A percentile compares a stretch with the other conserved stretches of the same genome.
phyloP scores from a whole-genome alignment of 169 alveolate species.

The Eimeria brunetti region DNA sequence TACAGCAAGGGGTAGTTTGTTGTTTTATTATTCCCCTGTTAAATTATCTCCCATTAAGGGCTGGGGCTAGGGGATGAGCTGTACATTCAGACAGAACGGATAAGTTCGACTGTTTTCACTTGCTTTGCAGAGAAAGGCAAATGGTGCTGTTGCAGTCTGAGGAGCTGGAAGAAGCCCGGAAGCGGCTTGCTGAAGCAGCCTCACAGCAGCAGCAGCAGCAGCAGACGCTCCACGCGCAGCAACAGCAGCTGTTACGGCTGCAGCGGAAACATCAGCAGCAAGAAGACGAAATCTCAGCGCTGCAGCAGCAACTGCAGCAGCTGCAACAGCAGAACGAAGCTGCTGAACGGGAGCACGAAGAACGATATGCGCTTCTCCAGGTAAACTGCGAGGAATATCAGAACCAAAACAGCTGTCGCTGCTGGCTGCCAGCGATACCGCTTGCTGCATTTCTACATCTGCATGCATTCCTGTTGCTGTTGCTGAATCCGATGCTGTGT shows the following conservation, averaged over 20 bases:
- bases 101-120: not conserved
- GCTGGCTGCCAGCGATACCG: not conserved
- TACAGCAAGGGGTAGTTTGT: not conserved
- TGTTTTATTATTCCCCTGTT: not conserved
- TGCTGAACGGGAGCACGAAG: conserved; percentile 44
- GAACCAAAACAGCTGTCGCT: not conserved
- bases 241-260: conserved; percentile 35
- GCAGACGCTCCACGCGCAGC: conserved; percentile 48
- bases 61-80: not conserved
- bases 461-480: not conserved
- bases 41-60: not conserved
- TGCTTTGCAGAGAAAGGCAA: conserved; percentile 36
- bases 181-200: conserved; percentile 31
- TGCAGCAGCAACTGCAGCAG: conserved; percentile 47
- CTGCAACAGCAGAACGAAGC: conserved; percentile 34
- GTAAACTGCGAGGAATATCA: not conserved
- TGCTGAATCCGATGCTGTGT: not conserved
- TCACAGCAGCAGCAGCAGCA: conserved; percentile 54
- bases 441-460: not conserved
- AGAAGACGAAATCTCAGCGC: conserved; percentile 13
- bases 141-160: conserved; percentile 48
- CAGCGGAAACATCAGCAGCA: conserved; percentile 54
- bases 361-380: conserved; percentile 26
- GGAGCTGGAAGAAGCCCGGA: conserved; percentile 47
- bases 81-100: not conserved